Base-by-base conservation (phyloP, 2,329 filamentous ascomycete genomes). In the Emergomyces pasteurianus region DNA sequence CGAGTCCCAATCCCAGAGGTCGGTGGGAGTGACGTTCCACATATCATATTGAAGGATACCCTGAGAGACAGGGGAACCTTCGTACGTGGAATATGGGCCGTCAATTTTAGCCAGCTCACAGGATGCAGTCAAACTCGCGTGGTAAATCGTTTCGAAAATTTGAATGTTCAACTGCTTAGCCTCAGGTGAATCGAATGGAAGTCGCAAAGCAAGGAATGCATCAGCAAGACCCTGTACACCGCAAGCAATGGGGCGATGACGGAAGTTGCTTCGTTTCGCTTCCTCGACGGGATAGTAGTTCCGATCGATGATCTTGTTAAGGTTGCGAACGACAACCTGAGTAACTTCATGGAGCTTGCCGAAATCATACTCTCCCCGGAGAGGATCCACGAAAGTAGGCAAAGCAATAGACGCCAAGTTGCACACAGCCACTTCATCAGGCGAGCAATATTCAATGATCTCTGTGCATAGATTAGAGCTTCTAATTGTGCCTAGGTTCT, bases 111-210 rank as follows among this genome's bases (percentile, higher is more conserved):
- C 90, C 66, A 97, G 79, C 61, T 96, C 86, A 71, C 88, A 86
- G 0, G 94, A 99, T 26, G 90, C 88, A 60, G 92, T 96, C 64
- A 97, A 80, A 61, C 91, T 90, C 73, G 87, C 94, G 75, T 99
- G 94, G 80, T 99, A 99, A 76, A 99, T 96, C 65, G 94, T 99
- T 82, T 99, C 94, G 67, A 99, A 99, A 76, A 99, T 97, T 77
- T 99, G 91, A 72, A 88, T 92, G 83, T 99, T 99, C 71, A 99
- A 84, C 75, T 94, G 84, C 68, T 87, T 89, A 64, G 94, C 94
- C 78, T 97, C 91, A 5, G 90, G 86, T 18, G 94, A 99, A 76
- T 99, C 94, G 72, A 99, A 99, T 38, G 94, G 92, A 81, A 97
- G 83, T 71, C 94, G 92, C 59, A 99, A 86, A 66, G 94, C 92